Conservation (phyloP, 495 filamentous ascomycete species). For the Penicillium bialowiezense region DNA sequence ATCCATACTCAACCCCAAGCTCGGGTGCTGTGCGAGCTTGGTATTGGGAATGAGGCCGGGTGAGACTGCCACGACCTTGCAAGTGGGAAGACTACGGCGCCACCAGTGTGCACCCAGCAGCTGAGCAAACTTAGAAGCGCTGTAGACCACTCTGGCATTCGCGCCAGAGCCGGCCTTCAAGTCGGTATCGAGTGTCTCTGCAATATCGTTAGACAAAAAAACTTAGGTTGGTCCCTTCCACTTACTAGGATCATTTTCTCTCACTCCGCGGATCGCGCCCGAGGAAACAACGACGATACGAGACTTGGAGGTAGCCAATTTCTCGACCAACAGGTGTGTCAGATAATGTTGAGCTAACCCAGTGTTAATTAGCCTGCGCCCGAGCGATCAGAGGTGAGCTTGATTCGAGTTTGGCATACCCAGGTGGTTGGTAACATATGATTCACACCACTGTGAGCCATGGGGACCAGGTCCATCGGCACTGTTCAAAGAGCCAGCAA, state of each 20-base stretch:
- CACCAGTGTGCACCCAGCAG: conserved; percentile 28
- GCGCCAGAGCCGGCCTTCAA: conserved; percentile 28
- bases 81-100: conserved; percentile 23
- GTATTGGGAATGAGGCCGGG: conserved; percentile 28
- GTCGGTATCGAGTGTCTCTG: conserved; percentile 26
- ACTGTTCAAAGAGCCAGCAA: conserved; percentile 18
- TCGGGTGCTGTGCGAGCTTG: conserved; percentile 18
- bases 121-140: conserved; percentile 27
- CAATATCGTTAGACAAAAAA: neutral
- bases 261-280: conserved; percentile 24
- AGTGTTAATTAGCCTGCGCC: neutral
- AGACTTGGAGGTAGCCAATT: conserved; percentile 18
- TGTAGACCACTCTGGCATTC: conserved; percentile 18
- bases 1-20: conserved; percentile 22
- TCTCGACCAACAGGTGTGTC: conserved; percentile 22
- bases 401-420: conserved; percentile 10
- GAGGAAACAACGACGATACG: conserved; percentile 31
- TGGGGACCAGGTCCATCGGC: conserved; percentile 23
- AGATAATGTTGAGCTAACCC: conserved; percentile 32
- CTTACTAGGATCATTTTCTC: conserved; percentile 23
- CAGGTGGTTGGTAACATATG: conserved; percentile 27
- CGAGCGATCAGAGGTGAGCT: neutral
- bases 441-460: conserved; percentile 27
- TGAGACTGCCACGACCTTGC: conserved; percentile 26
- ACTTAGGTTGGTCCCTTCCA: neutral